Conservation (phyloP, 305 asterid genomes). For the Salvia sclarea region DNA sequence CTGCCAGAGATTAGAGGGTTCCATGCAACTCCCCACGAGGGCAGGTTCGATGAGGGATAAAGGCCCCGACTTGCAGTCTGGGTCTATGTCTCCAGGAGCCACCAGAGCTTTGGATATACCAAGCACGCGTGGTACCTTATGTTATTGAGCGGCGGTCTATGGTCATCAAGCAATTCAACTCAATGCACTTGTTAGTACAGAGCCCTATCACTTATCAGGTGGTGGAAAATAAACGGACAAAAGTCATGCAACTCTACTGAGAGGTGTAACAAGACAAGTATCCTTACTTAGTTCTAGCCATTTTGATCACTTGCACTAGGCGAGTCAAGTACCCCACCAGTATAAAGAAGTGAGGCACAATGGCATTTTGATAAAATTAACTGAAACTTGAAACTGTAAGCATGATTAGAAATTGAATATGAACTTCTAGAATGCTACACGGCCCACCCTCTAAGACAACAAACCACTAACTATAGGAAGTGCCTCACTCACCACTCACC, state of each 20-base stretch:
- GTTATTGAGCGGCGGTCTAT: not conserved
- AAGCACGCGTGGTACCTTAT: not conserved
- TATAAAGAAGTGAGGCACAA: conserved; percentile 1
- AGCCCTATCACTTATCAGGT: not conserved
- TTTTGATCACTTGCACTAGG: no score
- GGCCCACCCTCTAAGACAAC: not conserved
- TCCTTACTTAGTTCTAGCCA: not conserved
- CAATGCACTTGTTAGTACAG: not conserved
- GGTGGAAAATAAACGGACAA: no score
- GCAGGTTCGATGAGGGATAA: no score
- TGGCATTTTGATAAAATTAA: not conserved
- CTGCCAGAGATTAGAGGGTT: not conserved
- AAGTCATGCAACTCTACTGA: not conserved
- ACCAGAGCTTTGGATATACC: not conserved
- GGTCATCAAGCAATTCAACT: not conserved
- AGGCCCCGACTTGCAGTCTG: not conserved
- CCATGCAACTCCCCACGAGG: not conserved
- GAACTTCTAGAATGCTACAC: not conserved
- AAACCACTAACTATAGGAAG: not conserved
- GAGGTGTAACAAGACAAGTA: not conserved
- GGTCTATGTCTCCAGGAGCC: not conserved
- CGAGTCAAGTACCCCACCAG: not conserved
- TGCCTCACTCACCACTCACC: not conserved
- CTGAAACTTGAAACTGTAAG: not conserved
- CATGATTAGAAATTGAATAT: not conserved